Conservation (phyloP, 106 monocot genomes). For the Platanthera guangdongensis region DNA sequence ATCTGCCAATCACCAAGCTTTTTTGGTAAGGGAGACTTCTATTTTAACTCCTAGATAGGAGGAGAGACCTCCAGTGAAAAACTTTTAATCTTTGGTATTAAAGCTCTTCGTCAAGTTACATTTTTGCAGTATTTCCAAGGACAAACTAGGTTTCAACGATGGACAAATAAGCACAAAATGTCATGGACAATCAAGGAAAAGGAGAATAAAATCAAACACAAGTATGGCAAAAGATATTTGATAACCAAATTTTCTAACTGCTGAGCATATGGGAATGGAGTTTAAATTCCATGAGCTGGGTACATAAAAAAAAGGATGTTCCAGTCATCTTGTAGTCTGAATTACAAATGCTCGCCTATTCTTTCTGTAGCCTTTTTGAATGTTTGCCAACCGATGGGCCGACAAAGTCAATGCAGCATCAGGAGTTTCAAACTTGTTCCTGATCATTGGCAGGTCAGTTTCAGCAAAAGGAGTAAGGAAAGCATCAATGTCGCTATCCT, state of each 20-base stretch:
- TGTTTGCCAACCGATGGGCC: slow-evolving; percentile 13
- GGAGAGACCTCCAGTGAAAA: too few relatives aligned
- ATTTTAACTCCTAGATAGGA: too few relatives aligned
- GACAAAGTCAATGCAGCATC: slow-evolving; percentile 14
- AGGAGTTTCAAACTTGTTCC: slow-evolving; percentile 5
- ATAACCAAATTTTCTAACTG: not conserved
- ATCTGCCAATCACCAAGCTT: too few relatives aligned
- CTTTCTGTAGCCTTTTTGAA: slow-evolving; percentile 19
- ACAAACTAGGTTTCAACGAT: not conserved
- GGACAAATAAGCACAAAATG: not conserved
- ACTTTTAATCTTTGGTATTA: too few relatives aligned
- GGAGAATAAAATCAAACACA: not conserved
- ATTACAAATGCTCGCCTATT: slow-evolving; percentile 9
- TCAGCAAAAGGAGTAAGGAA: slow-evolving; percentile 15
- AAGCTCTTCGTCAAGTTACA: too few relatives aligned
- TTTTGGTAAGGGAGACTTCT: too few relatives aligned
- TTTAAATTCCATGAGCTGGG: not conserved
- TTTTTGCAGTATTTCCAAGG: too few relatives aligned
- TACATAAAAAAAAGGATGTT: not conserved
- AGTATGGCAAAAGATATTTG: not conserved
- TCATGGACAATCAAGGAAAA: not conserved
- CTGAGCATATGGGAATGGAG: not conserved
- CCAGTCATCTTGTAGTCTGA: not conserved
- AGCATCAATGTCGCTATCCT: slow-evolving; percentile 18
- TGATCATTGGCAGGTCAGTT: slow-evolving; percentile 11